A percentile compares a stretch with the other conserved stretches of the same genome.
These are phyloP conservation scores for Perilla frutescens DNA, from an alignment of 257 asterid species.

Conservation along the genomic window DNA sequence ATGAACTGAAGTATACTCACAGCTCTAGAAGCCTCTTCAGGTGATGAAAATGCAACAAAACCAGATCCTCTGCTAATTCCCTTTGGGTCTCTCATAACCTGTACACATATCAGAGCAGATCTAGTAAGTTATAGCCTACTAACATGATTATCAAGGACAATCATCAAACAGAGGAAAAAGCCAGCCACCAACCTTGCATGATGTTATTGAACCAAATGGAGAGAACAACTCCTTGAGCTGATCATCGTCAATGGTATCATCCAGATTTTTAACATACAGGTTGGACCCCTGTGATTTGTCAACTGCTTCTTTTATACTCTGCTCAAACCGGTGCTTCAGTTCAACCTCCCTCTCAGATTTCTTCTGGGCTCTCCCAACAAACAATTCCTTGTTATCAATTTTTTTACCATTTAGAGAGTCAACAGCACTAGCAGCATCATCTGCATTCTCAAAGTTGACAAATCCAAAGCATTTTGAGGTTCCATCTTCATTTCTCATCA, in stretches of 20 bases:
- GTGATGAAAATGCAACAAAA: constrained; percentile 91
- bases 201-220: constrained; percentile 78
- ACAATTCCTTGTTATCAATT: constrained; percentile 82
- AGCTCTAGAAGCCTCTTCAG: constrained; percentile 92
- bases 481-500: constrained; percentile 90
- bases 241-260: constrained; percentile 82
- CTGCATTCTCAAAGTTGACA: constrained; percentile 85
- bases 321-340: constrained; percentile 75
- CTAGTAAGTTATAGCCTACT: constrained; percentile 6
- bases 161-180: background rate
- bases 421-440: constrained; percentile 89
- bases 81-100: constrained; percentile 93
- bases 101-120: constrained; percentile 27
- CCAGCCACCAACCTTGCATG: constrained; percentile 76
- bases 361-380: constrained; percentile 94
- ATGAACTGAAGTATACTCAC: constrained; percentile 46
- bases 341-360: constrained; percentile 85
- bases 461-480: constrained; percentile 88
- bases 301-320: constrained; percentile 73
- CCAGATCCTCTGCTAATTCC: constrained; percentile 95
- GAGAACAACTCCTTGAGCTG: constrained; percentile 82
- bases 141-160: background rate
- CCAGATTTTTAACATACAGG: constrained; percentile 85
- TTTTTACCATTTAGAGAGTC: constrained; percentile 77
- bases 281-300: constrained; percentile 83